Evolutionary conservation across 2,329 filamentous ascomycete species (phyloP), one percentile per base, ranked within the genome.

Genomic region (Pseudogymnoascus sp.): DNA sequence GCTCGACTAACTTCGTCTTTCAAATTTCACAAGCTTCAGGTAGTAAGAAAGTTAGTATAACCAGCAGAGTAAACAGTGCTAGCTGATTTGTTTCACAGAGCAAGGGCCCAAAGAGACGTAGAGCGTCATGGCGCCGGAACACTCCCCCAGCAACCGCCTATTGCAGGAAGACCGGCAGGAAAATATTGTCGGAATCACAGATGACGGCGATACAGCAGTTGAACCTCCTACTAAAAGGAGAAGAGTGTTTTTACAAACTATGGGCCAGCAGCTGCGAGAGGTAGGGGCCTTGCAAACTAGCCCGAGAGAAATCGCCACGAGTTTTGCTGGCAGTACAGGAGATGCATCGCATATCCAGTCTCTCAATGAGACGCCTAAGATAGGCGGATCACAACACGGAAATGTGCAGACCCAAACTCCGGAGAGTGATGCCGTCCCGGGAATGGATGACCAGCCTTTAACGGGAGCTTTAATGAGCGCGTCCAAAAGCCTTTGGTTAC

Each of bases 401-500:
- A 53, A 63, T 19, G 53, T 63, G 22, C 61, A 63, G 37, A 63
- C 60, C 16, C 62, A 63, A 59, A 63, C 62, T 6, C 62, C 62
- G 8, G 62, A 63, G 28, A 63, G 62, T 22, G 62, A 63, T 33
- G 53, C 61, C 6, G 43, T 50, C 12, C 43, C 43, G 24, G 43
- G 43, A 16, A 50, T 50, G 14, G 43, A 50, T 28, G 24, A 50
- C 43, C 43, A 50, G 14, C 43, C 43, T n/a, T 11, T 50, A 16
- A 50, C 43, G 6, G 43, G 43, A n/a, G 1, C 43, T 28, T 50
- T 50, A 26, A 50, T 10, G 43, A 50, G 43, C 14, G 43, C 43
- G 14, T 50, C 43, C 64, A 64, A 71, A 4, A 68, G 24, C 24
- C 43, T 50, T 8, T 50, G 43, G 43, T 10, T 50, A 14, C 43